A percentile compares a stretch with the other conserved stretches of the same genome.
Evolutionary conservation across 805 yeast genomes (phyloP).

Genomic region (Metschnikowia koreensis): DNA sequence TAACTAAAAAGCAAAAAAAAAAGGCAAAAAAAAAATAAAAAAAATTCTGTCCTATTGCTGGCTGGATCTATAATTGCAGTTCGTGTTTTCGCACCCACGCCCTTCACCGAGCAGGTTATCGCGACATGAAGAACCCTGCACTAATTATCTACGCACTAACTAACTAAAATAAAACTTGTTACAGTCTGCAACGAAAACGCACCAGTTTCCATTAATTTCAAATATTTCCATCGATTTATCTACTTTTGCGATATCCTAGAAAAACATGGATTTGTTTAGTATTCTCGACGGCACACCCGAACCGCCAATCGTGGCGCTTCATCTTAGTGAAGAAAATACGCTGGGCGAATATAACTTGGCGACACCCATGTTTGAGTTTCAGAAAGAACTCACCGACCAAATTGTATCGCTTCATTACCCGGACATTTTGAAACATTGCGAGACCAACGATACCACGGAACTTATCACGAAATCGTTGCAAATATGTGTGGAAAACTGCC

Average conservation of each 20-base stretch:
- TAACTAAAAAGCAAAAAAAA: too few relatives aligned
- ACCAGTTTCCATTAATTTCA: neutral
- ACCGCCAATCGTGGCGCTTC: constrained; percentile 65
- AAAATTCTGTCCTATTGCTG: too few relatives aligned
- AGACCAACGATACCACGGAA: constrained; percentile 48
- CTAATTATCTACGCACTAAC: too few relatives aligned
- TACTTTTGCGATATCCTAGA: neutral
- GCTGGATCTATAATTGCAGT: too few relatives aligned
- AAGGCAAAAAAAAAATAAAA: too few relatives aligned
- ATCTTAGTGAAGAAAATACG: constrained; percentile 43
- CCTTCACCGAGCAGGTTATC: too few relatives aligned
- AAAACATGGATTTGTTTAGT: constrained; percentile 64
- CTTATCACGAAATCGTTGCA: constrained; percentile 73
- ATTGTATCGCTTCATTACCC: constrained; percentile 88
- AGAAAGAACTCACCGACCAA: constrained; percentile 85
- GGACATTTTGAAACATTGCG: constrained; percentile 85
- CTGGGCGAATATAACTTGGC: constrained; percentile 73
- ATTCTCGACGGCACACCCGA: constrained; percentile 83
- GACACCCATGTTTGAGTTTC: constrained; percentile 82
- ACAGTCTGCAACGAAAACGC: too few relatives aligned
- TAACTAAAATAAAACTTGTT: too few relatives aligned
- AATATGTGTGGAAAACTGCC: constrained; percentile 72
- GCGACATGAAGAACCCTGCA: too few relatives aligned
- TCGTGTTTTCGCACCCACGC: too few relatives aligned
- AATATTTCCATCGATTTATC: too few relatives aligned